Conservation (phyloP, 208 protist genomes). For the Leishmania guyanensis region DNA sequence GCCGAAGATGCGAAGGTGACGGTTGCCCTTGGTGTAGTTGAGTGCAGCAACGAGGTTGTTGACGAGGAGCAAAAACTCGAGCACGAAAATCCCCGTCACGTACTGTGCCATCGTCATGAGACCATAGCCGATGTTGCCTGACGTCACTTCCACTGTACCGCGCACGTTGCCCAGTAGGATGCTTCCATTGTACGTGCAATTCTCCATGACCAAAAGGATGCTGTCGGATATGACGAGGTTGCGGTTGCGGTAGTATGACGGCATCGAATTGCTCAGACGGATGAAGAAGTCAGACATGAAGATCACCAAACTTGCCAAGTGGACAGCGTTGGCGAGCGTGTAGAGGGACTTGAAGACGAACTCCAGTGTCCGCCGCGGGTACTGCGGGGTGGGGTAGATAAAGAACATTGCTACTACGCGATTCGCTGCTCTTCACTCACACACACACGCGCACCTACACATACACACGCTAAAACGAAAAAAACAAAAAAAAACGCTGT, state of each 20-base stretch:
- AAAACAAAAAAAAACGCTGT: not conserved
- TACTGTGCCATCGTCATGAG: conserved; percentile 74
- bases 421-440: not conserved
- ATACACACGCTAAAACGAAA: not conserved
- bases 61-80: conserved; percentile 72
- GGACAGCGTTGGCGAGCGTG: conserved; percentile 41
- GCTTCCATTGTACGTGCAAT: conserved; percentile 62
- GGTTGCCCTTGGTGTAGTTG: conserved; percentile 67
- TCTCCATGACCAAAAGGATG: conserved; percentile 48
- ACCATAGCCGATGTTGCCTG: conserved; percentile 48
- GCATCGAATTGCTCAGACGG: conserved; percentile 54
- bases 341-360: conserved; percentile 74
- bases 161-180: conserved; percentile 47
- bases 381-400: conserved; percentile 70
- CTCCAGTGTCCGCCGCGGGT: conserved; percentile 65
- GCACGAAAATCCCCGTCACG: conserved; percentile 57
- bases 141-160: conserved; percentile 33
- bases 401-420: conserved; percentile 63
- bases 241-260: conserved; percentile 54
- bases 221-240: conserved; percentile 37
- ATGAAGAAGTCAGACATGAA: conserved; percentile 75
- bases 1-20: conserved; percentile 73
- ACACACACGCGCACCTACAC: not conserved
- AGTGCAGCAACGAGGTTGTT: conserved; percentile 42
- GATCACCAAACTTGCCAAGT: conserved; percentile 56